phyloP scores from a whole-genome alignment of 495 filamentous ascomycete species.

The Hamigera avellanea region DNA sequence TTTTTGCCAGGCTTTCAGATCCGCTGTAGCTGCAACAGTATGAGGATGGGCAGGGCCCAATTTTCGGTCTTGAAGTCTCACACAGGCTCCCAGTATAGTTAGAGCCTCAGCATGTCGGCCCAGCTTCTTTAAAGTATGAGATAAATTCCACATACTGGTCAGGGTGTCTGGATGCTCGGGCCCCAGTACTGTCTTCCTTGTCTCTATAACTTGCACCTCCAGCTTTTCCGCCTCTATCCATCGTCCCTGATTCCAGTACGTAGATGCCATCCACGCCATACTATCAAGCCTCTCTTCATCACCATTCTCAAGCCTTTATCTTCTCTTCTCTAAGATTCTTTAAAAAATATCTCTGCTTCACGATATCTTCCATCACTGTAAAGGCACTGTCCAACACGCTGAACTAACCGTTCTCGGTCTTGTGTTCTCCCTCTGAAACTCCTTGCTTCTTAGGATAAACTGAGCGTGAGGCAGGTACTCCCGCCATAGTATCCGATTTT shows the following conservation, averaged over 20 bases:
- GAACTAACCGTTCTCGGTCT: not conserved
- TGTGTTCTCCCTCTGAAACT: not conserved
- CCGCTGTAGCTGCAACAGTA: not conserved
- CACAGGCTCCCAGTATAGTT: not conserved
- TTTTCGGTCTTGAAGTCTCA: not conserved
- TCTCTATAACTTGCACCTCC: conserved; percentile 8
- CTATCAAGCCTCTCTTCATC: not conserved
- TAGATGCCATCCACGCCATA: conserved; percentile 3
- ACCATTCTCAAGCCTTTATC: not conserved
- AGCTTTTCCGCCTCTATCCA: conserved; percentile 18
- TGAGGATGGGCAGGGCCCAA: not conserved
- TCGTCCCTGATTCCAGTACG: conserved; percentile 9
- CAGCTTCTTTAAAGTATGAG: conserved; percentile 2
- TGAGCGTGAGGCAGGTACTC: conserved; percentile 20
- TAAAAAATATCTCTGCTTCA: conserved; percentile 7
- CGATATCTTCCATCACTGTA: conserved; percentile 5
- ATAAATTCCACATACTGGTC: conserved; percentile 20
- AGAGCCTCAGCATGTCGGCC: not conserved
- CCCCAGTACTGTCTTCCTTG: conserved; percentile 15
- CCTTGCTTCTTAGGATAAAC: conserved; percentile 4
- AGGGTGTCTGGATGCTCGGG: conserved; percentile 20
- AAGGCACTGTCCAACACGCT: conserved; percentile 1
- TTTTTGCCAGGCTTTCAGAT: not conserved
- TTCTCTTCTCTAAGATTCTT: not conserved
- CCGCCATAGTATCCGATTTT: conserved; percentile 12